Percentiles rank a stretch among this genome's conserved stretches.
These are phyloP conservation scores for Malassezia cuniculi DNA, from an alignment of 1,284 basidiomycete species.

Conservation along the genomic window DNA sequence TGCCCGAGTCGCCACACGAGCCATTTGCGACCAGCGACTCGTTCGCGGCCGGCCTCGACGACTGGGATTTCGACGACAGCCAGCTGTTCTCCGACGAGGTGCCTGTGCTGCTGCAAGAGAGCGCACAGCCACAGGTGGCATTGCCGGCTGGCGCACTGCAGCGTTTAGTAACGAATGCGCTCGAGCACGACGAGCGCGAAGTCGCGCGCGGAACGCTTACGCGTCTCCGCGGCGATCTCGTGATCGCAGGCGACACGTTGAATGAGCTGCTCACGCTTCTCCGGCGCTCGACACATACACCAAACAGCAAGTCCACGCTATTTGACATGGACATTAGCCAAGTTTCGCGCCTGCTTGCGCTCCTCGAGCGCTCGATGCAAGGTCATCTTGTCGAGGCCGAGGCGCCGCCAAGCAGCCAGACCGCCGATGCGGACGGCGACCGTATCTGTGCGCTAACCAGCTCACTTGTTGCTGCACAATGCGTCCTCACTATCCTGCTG, in stretches of 20 bases:
- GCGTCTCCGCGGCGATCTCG: conserved; percentile 1
- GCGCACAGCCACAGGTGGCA: not conserved
- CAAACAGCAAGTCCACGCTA: not conserved
- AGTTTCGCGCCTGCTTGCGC: conserved; percentile 16
- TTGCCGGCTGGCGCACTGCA: too few relatives aligned
- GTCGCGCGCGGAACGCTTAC: not conserved
- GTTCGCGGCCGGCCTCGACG: not conserved
- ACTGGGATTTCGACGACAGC: conserved; percentile 13
- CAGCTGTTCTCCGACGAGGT: conserved; percentile 12
- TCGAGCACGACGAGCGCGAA: conserved; percentile 3
- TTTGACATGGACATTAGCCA: conserved; percentile 11
- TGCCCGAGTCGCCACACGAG: not conserved
- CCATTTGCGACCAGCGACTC: conserved; percentile 1
- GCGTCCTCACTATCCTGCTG: conserved; percentile 61
- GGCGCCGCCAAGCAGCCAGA: conserved; percentile 48
- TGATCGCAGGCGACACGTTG: not conserved
- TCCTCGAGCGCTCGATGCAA: conserved; percentile 24
- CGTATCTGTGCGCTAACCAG: conserved; percentile 21
- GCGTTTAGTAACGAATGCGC: too few relatives aligned
- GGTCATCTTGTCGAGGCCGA: too few relatives aligned
- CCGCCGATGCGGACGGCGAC: conserved; percentile 51
- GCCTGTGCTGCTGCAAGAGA: conserved; percentile 1
- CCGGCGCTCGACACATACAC: conserved; percentile 4
- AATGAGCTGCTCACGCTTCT: conserved; percentile 2
- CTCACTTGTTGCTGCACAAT: conserved; percentile 61